Percentiles rank a stretch among this genome's conserved stretches.
Evolutionary conservation across 441 rosid species (phyloP).

Genomic region (Erodium moschatum): DNA sequence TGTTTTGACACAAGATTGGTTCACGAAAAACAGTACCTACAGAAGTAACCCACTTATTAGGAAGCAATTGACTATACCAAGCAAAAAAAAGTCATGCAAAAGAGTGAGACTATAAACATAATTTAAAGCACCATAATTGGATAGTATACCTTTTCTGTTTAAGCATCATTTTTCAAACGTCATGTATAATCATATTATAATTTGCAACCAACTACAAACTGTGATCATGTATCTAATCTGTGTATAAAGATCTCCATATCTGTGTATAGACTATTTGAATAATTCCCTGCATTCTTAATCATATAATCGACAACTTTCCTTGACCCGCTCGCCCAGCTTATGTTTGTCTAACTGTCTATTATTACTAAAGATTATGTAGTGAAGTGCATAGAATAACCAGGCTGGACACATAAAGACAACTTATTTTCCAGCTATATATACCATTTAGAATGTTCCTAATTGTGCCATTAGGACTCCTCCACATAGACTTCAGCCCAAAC

Average conservation of each 20-base stretch:
- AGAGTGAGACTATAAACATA: slow-evolving; percentile 4
- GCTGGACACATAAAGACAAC: not conserved
- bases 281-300: not conserved
- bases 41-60: slow-evolving; percentile 21
- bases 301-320: not conserved
- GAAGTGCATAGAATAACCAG: not conserved
- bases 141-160: slow-evolving; percentile 4
- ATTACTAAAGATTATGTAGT: not conserved
- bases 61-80: slow-evolving; percentile 4
- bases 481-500: slow-evolving; percentile 74
- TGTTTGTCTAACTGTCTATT: not conserved
- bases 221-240: not conserved
- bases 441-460: slow-evolving; percentile 91
- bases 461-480: slow-evolving; percentile 97
- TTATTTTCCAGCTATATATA: slow-evolving; percentile 10
- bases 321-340: not conserved
- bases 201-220: not conserved
- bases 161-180: not conserved
- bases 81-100: not conserved
- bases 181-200: not conserved
- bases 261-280: too few relatives aligned
- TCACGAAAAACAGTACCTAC: slow-evolving; percentile 92
- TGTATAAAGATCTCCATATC: too few relatives aligned
- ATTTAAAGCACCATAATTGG: not conserved
- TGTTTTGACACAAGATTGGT: slow-evolving; percentile 76